Evolutionary conservation across 805 yeast species (phyloP), one percentile per base, ranked within the genome.

Genomic region (Hanseniaspora mollemarum): DNA sequence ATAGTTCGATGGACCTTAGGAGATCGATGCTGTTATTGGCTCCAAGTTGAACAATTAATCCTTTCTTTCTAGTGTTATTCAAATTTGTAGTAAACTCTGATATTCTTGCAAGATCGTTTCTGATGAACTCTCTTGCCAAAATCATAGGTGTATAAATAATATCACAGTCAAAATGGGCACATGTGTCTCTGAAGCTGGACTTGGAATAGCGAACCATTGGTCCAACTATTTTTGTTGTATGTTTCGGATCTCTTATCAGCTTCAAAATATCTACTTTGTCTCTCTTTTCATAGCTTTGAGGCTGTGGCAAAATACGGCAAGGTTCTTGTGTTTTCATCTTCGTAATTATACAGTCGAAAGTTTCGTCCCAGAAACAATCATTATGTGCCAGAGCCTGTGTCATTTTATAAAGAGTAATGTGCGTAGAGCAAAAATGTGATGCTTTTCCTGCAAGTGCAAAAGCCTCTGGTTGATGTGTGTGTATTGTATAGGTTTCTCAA

Each of bases 191-290:
- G 61, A 92, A 90, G 2, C 97, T 96, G 39, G 92, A 73, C 64
- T 92, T 90, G 1, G 95, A 86, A 69, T 92, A 92, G 46, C 98
- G 71, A 0, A 92, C 98, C 98, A 92, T 92, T 4, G 98, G 98
- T 0, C 97, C 98, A 0, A 85, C 80, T 10, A 83, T 72, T 29
- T 41, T 51, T 16, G 50, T 51, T 21, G 24, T 15, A 1, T 18
- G 39, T 9, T 8, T 28, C 4, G 52, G 36, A 29, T 51, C 49
- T 31, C 44, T 15, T 7, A 51, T 32, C 50, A 51, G 19, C 9
- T 36, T 39, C 18, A 51, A 25, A 7, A 45, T 16, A 22, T 51
- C 50, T 1, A 51, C 28, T 21, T 48, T 48, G 5, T 42, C 25
- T 40, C 51, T 40, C 12, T 19, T 19, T 33, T 10, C 21, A 5